These are phyloP conservation scores for Leccinellum luteum DNA, from an alignment of 768 basidiomycete genomes.

Conservation along the genomic window DNA sequence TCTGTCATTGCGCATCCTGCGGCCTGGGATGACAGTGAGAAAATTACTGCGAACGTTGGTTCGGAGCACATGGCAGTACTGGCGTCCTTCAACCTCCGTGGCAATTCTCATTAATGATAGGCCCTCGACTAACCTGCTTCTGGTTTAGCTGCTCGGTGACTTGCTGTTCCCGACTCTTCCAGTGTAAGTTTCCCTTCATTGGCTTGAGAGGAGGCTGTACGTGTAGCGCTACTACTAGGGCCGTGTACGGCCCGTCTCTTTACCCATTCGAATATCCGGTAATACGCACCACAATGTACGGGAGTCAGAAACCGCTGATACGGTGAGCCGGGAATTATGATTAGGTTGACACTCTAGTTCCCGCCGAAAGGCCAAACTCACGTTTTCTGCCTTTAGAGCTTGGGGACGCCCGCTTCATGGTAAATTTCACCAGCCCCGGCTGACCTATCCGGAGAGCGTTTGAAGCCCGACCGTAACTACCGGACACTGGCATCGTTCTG, in stretches of 20 bases:
- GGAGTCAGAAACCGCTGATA: neutral
- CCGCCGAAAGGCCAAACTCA: neutral
- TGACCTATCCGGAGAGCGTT: neutral
- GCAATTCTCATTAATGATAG: neutral
- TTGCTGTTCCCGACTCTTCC: neutral
- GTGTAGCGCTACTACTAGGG: neutral
- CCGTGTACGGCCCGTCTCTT: neutral
- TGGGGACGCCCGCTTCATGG: neutral
- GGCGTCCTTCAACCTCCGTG: neutral
- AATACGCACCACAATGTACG: neutral
- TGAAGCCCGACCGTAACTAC: slow-evolving; percentile 1
- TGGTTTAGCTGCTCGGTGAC: neutral
- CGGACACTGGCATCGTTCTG: neutral
- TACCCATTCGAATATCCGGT: neutral
- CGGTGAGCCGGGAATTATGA: neutral
- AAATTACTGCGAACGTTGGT: neutral
- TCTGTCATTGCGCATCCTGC: neutral
- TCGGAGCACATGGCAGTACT: neutral
- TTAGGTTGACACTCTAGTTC: neutral
- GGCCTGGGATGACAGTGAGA: neutral
- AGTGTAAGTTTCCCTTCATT: neutral
- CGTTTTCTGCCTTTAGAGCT: neutral
- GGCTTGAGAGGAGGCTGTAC: neutral
- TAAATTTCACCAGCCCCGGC: neutral
- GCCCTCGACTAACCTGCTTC: neutral